A percentile compares a stretch with the other conserved stretches of the same genome.
phyloP scores from a whole-genome alignment of 257 asterid genomes.

The Craterostigma plantagineum region DNA sequence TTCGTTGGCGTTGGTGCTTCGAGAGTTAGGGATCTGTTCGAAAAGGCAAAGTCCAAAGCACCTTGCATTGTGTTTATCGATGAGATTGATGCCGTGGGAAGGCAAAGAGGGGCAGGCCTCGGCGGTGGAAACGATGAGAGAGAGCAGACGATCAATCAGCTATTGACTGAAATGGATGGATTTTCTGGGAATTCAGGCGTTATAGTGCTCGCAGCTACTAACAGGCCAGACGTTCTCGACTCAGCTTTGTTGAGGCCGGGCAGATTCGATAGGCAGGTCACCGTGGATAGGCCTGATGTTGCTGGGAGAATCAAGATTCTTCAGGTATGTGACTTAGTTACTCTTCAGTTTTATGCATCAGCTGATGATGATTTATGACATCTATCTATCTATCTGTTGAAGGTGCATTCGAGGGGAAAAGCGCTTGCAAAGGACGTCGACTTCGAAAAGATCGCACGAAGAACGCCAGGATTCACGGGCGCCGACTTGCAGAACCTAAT shows the following conservation, averaged over 20 bases:
- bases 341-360: neutral
- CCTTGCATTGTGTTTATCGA: conserved; percentile 98
- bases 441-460: conserved; percentile 79
- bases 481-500: conserved; percentile 96
- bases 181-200: conserved; percentile 89
- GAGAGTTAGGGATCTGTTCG: conserved; percentile 96
- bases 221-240: conserved; percentile 95
- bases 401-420: conserved; percentile 95
- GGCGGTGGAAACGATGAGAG: conserved; percentile 99
- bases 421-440: conserved; percentile 96
- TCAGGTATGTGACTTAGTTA: conserved; percentile 46
- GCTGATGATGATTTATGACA: no score
- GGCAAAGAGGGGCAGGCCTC: conserved; percentile 90
- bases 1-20: conserved; percentile 99
- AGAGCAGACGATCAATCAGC: conserved; percentile 96
- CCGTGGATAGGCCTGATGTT: conserved; percentile 95
- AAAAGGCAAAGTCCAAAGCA: conserved; percentile 83
- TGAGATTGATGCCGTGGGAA: conserved; percentile 94
- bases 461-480: conserved; percentile 98
- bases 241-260: conserved; percentile 92
- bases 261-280: conserved; percentile 90
- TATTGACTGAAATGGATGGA: conserved; percentile 96
- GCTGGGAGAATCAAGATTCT: conserved; percentile 93
- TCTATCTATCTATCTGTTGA: neutral
- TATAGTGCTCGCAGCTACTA: conserved; percentile 89